These are phyloP conservation scores for Starmerella stigmatis DNA, from an alignment of 805 yeast species.

Conservation along the genomic window DNA sequence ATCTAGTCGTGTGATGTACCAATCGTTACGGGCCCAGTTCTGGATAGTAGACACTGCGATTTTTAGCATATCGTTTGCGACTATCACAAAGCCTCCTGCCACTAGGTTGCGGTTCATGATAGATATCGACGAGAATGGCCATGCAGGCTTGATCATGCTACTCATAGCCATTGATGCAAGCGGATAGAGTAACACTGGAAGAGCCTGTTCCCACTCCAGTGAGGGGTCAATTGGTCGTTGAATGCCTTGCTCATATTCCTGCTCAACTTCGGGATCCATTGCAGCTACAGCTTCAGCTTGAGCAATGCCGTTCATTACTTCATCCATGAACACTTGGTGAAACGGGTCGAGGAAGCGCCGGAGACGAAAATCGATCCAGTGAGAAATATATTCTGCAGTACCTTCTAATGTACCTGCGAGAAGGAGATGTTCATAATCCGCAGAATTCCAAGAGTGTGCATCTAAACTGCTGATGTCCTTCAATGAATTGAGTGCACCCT, in stretches of 20 bases:
- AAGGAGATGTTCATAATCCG: background rate
- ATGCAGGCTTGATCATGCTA: background rate
- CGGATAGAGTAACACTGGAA: background rate
- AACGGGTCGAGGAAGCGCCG: background rate
- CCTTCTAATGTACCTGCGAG: background rate
- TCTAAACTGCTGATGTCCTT: background rate
- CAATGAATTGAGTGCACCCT: background rate
- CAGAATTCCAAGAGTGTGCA: background rate
- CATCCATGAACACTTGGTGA: background rate
- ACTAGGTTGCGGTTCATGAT: conserved; percentile 1
- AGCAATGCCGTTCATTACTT: background rate
- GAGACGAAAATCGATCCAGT: background rate
- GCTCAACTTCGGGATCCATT: no score
- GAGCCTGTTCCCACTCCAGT: background rate
- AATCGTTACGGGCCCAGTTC: background rate
- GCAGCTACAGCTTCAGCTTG: background rate
- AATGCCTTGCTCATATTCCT: no score
- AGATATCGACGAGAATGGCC: background rate
- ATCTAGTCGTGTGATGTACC: background rate
- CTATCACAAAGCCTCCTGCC: background rate
- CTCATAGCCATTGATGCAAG: background rate
- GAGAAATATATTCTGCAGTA: background rate
- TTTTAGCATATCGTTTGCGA: background rate
- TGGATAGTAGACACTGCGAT: background rate
- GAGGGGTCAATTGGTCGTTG: background rate